phyloP scores from a whole-genome alignment of 495 filamentous ascomycete genomes.

The Thermochaetoides thermophila region DNA sequence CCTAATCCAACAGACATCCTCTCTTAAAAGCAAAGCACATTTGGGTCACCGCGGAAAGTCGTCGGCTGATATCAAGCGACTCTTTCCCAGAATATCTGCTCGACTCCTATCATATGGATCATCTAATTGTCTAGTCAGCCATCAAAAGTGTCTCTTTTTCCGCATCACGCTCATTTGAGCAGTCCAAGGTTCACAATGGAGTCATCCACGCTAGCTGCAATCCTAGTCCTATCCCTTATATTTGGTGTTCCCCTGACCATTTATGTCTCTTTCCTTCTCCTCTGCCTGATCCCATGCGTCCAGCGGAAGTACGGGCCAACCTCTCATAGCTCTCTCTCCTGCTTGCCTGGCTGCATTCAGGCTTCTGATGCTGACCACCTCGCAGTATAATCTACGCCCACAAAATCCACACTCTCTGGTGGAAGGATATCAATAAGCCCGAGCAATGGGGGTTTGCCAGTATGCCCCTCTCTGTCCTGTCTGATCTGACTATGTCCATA shows the following conservation, averaged over 20 bases:
- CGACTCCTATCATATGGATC: too few species aligned
- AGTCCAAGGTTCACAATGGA: background rate
- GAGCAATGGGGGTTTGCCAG: slow-evolving; percentile 74
- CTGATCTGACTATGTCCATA: background rate
- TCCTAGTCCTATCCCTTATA: slow-evolving; percentile 19
- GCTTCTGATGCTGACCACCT: too few species aligned
- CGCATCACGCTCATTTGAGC: too few species aligned
- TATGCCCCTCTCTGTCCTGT: slow-evolving; percentile 22
- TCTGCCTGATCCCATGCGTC: slow-evolving; percentile 35
- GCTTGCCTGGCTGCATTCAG: too few species aligned
- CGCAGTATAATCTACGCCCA: slow-evolving; percentile 66
- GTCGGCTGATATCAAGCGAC: too few species aligned
- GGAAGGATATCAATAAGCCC: slow-evolving; percentile 53
- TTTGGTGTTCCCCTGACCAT: slow-evolving; percentile 27
- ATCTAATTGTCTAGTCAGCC: too few species aligned
- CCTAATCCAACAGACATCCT: too few species aligned
- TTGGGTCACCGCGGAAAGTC: too few species aligned
- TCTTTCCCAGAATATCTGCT: too few species aligned
- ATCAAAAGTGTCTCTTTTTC: too few species aligned
- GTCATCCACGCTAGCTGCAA: background rate
- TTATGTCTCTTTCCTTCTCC: slow-evolving; percentile 29
- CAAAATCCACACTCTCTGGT: slow-evolving; percentile 51
- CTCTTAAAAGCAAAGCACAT: too few species aligned
- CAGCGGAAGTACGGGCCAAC: slow-evolving; percentile 41
- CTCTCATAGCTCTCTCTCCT: too few species aligned